Evolutionary conservation across 305 asterid genomes (phyloP).

Genomic region (Fraxinus latifolia): DNA sequence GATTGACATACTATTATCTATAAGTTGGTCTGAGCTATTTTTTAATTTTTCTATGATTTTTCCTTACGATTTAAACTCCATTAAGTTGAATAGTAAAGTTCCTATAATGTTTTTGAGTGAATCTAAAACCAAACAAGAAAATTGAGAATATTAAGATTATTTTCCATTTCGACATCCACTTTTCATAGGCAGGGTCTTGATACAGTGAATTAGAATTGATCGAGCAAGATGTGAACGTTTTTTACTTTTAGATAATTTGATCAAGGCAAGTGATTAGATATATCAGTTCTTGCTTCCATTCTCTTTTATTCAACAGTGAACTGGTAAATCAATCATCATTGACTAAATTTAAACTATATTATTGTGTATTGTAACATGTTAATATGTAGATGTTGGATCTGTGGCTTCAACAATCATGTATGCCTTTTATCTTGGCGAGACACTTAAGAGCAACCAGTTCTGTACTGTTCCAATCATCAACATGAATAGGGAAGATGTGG

Average conservation of each 20-base stretch:
- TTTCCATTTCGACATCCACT: neutral
- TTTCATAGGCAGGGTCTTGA: neutral
- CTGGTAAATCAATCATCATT: neutral
- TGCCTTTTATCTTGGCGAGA: slow-evolving; percentile 63
- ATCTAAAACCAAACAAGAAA: neutral
- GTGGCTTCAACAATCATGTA: slow-evolving; percentile 70
- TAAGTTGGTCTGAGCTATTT: neutral
- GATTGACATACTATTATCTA: neutral
- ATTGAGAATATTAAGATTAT: slow-evolving; percentile 1
- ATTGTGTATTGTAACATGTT: slow-evolving; percentile 17
- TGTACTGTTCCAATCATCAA: slow-evolving; percentile 76
- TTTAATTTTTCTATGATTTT: neutral
- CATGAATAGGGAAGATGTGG: slow-evolving; percentile 59
- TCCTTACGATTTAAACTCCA: neutral
- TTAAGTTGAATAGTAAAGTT: neutral
- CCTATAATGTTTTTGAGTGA: neutral
- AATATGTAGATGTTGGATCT: slow-evolving; percentile 71
- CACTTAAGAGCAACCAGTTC: slow-evolving; percentile 39
- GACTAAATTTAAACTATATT: neutral
- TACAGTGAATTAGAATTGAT: neutral
- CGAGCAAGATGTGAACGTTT: neutral
- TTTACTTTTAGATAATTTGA: slow-evolving; percentile 2
- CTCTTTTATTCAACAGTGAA: neutral
- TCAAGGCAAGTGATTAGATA: neutral
- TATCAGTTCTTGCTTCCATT: neutral